Conservation (phyloP, 768 basidiomycete genomes). For the Boletus eberwhitei region DNA sequence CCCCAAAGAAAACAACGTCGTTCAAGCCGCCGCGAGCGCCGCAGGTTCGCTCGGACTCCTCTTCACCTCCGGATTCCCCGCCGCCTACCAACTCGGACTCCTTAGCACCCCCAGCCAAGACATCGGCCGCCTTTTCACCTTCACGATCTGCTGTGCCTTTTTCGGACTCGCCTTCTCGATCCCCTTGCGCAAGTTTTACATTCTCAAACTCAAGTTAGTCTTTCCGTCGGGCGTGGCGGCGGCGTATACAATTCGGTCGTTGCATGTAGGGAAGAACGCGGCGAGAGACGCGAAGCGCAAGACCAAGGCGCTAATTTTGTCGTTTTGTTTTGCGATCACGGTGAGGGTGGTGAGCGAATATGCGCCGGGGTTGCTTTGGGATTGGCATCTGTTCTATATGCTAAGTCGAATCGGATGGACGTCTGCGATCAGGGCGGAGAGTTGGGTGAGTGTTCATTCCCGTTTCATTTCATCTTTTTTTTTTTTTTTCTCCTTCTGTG, state of each 20-base stretch:
- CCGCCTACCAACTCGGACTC: slow-evolving; percentile 54
- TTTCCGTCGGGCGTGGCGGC: slow-evolving; percentile 68
- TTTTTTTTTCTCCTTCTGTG: too few relatives aligned
- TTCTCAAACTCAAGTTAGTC: slow-evolving; percentile 58
- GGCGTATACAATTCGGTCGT: slow-evolving; percentile 60
- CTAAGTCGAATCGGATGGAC: slow-evolving; percentile 57
- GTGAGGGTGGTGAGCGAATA: slow-evolving; percentile 56
- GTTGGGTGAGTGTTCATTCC: slow-evolving; percentile 42
- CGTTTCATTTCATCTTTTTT: background rate
- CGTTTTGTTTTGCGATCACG: slow-evolving; percentile 46
- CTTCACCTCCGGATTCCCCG: slow-evolving; percentile 58
- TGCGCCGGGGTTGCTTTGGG: slow-evolving; percentile 57
- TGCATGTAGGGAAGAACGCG: slow-evolving; percentile 51
- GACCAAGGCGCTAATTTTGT: slow-evolving; percentile 45
- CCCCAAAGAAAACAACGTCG: slow-evolving; percentile 53
- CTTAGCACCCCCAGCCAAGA: slow-evolving; percentile 48
- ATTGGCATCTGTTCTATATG: slow-evolving; percentile 66
- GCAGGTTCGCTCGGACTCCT: slow-evolving; percentile 58
- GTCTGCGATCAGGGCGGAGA: slow-evolving; percentile 55
- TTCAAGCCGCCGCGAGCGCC: slow-evolving; percentile 32
- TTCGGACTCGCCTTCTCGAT: slow-evolving; percentile 68
- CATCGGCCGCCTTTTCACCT: slow-evolving; percentile 52
- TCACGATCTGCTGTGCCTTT: slow-evolving; percentile 53
- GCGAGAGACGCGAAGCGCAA: slow-evolving; percentile 54
- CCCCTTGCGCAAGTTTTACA: slow-evolving; percentile 58